These are phyloP conservation scores for Fomitopsis palustris DNA, from an alignment of 1,284 basidiomycete species.

Conservation along the genomic window DNA sequence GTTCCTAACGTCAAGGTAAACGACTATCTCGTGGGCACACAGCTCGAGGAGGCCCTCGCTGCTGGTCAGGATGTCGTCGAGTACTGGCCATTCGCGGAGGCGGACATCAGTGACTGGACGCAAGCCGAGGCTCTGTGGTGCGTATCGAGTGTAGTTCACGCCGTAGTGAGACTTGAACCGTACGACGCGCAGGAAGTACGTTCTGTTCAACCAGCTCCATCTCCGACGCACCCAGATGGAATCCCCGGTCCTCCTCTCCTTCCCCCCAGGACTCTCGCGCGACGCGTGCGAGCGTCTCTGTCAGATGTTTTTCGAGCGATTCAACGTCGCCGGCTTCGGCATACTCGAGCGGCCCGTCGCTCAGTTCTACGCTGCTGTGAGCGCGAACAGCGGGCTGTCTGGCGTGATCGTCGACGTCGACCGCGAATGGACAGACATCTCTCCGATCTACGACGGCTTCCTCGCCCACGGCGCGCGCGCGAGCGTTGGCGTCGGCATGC, in stretches of 20 bases:
- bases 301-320: conserved; percentile 93
- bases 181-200: conserved; percentile 67
- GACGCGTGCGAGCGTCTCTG: conserved; percentile 73
- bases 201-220: conserved; percentile 75
- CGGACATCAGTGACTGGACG: conserved; percentile 78
- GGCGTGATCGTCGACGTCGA: conserved; percentile 89
- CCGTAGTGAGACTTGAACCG: neutral
- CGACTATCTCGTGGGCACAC: conserved; percentile 84
- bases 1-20: conserved; percentile 43
- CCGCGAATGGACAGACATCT: conserved; percentile 71
- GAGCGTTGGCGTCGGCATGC: conserved; percentile 62
- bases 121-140: conserved; percentile 92
- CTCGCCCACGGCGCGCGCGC: conserved; percentile 59
- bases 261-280: conserved; percentile 71
- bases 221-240: conserved; percentile 85
- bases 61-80: conserved; percentile 70
- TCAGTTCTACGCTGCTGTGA: conserved; percentile 72
- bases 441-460: conserved; percentile 79
- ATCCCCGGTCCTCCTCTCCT: conserved; percentile 77
- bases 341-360: conserved; percentile 85
- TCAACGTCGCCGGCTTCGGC: conserved; percentile 87
- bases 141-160: conserved; percentile 22
- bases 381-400: conserved; percentile 53
- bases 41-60: conserved; percentile 76
- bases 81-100: conserved; percentile 84